phyloP scores from a whole-genome alignment of 2,329 filamentous ascomycete species.

The Penicillium sp. region DNA sequence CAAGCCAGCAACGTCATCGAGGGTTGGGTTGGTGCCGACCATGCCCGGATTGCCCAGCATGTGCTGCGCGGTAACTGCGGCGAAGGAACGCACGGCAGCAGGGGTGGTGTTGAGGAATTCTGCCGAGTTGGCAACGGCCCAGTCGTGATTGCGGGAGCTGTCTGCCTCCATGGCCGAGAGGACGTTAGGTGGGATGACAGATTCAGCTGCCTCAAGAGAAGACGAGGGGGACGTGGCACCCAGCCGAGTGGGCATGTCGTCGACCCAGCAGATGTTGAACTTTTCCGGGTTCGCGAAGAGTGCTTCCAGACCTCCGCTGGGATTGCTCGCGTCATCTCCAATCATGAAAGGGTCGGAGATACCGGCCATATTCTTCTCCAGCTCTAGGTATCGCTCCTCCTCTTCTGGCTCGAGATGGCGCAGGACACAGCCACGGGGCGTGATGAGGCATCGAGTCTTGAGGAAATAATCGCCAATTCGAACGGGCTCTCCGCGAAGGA shows the following conservation, averaged over 20 bases:
- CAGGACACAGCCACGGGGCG: slow-evolving; percentile 38
- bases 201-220: slow-evolving; percentile 19
- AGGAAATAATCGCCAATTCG: slow-evolving; percentile 31
- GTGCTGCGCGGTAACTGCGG: slow-evolving; percentile 31
- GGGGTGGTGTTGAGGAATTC: slow-evolving; percentile 31
- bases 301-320: slow-evolving; percentile 38
- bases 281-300: slow-evolving; percentile 39
- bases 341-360: slow-evolving; percentile 31
- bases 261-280: slow-evolving; percentile 40
- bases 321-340: slow-evolving; percentile 37
- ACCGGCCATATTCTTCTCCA: slow-evolving; percentile 33
- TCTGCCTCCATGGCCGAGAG: slow-evolving; percentile 35
- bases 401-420: slow-evolving; percentile 40
- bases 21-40: slow-evolving; percentile 26
- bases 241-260: slow-evolving; percentile 25
- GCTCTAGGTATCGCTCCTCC: slow-evolving; percentile 38
- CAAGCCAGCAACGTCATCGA: slow-evolving; percentile 38
- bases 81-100: slow-evolving; percentile 30
- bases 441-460: slow-evolving; percentile 39
- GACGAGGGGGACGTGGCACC: slow-evolving; percentile 21
- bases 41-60: slow-evolving; percentile 29
- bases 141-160: slow-evolving; percentile 31
- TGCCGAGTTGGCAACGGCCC: slow-evolving; percentile 31
- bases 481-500: slow-evolving; percentile 37
- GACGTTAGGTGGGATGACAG: slow-evolving; percentile 29